Base-by-base conservation (phyloP, 2,329 filamentous ascomycete genomes). In the Aspergillus jensenii region DNA sequence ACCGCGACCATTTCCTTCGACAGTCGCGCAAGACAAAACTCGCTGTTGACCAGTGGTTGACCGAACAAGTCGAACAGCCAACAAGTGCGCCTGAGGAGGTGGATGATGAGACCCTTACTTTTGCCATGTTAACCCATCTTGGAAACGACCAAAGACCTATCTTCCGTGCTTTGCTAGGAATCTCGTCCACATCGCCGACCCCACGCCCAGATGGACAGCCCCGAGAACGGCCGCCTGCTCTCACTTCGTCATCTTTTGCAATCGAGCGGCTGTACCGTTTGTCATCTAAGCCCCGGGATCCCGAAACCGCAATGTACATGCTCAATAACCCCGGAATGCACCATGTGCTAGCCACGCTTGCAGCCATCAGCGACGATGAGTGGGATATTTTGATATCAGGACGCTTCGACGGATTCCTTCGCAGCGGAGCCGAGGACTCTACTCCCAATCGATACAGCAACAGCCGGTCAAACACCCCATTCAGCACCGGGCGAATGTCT, bases 351-450 rank as follows among this genome's bases (percentile, higher is more conserved):
- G 87, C 91, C 41, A 96, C 93, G 0, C 82, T 97, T 50, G 88
- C 90, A 37, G 91, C 93, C 52, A 95, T 98, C 66, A 95, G 89
- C 70, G 85, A 87, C 47, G 90, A 90, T n/a, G 93, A 98, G 74
- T 98, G 93, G 93, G 93, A 97, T 62, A 96, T 98, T 55, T 82
- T 98, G 12, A 91, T 89, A 4, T 97, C 93, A 0, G 93, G 93
- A 27, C 89, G 93, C 27, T 98, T 98, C 67, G 93, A 97, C 70
- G 93, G 93, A 4, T 98, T 98, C 76, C 82, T 97, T 19, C 96
- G 93, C 86, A 96, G 91, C 45, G 93, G 93, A 21, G 91, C 91
- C 6, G 93, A 97, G 63, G 80, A 83, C 47, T 47, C 68, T 15
- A 67, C 66, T 14, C 62, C 71, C 14, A 58, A 68, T 9, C 68